Evolutionary conservation across 2,329 filamentous ascomycete genomes (phyloP), one percentile per base, ranked within the genome.

Genomic region (Nemania bipapillata): DNA sequence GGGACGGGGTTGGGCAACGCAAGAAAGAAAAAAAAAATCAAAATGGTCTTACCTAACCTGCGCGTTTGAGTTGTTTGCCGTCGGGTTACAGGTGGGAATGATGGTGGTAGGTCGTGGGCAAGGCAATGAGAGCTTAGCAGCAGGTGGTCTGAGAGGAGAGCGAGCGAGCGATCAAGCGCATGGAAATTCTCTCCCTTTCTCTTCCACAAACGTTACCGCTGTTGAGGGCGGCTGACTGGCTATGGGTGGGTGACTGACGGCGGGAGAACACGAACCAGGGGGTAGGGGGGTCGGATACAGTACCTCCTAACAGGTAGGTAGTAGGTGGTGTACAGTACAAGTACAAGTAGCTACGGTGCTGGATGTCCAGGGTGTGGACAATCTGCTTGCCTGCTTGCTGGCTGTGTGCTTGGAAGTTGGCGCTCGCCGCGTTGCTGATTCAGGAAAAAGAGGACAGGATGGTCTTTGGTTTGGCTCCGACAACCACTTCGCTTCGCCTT

Each of bases 1-100:
- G 37, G 26, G 60, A 71, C 58, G 59, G 4, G 61, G 60, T 68
- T 71, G 66, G 66, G 66, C 65, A 72, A 30, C 55, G 28, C 60
- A 72, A 57, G 69, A 69, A 70, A 66, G 67, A 65, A 65, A 65
- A 63, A 65, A 63, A 62, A 62, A 42, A 63, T 49, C 52, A 50
- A 49, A 60, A 69, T 64, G 66, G 72, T 73, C 74, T 76, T 74
- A 76, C 74, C 73, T 76, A 73, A 74, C 74, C 72, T 65, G 70
- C 72, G 74, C 71, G 74, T 70, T 74, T 69, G 66, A 65, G 58
- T 67, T 71, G 69, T 71, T 72, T 71, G 70, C 68, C 70, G 65
- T 70, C 68, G 63, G 70, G 63, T 72, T 70, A 68, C 68, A 71
- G 68, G 71, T 66, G 66, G 63, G 62, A 68, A 66, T 70, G 73